These are phyloP conservation scores for Calonectria pseudoturangicola DNA, from an alignment of 2,329 filamentous ascomycete species.

Conservation along the genomic window DNA sequence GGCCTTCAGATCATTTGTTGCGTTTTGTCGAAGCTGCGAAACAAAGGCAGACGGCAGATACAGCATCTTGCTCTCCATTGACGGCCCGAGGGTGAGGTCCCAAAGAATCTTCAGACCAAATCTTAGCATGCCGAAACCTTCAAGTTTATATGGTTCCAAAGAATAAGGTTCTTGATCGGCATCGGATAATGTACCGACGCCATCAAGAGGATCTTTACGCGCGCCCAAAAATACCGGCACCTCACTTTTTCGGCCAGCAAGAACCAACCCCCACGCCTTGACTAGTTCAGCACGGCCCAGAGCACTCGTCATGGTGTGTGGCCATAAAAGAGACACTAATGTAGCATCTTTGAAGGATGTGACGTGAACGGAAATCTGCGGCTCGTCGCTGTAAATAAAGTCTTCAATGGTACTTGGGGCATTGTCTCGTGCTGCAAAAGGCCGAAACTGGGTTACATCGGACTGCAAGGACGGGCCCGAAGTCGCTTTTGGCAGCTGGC, in stretches of 20 bases:
- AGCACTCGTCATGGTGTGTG: conserved; percentile 69
- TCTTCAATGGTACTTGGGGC: conserved; percentile 58
- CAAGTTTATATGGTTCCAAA: background rate
- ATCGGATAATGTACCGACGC: conserved; percentile 4
- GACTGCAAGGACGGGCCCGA: conserved; percentile 46
- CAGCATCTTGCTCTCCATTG: conserved; percentile 4
- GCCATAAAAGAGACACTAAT: conserved; percentile 66
- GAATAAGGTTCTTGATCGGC: conserved; percentile 14
- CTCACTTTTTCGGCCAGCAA: conserved; percentile 65
- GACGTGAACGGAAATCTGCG: conserved; percentile 68
- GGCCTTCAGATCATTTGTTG: conserved; percentile 15
- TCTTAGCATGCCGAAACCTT: conserved; percentile 12
- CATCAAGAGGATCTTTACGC: conserved; percentile 58
- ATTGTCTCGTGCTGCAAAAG: conserved; percentile 40
- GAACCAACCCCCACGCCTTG: conserved; percentile 66
- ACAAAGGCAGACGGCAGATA: conserved; percentile 28
- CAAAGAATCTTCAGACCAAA: conserved; percentile 31
- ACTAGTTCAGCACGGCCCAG: conserved; percentile 65
- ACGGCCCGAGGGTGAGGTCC: background rate
- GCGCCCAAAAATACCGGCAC: conserved; percentile 61
- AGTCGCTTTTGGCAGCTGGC: conserved; percentile 58
- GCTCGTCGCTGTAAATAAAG: conserved; percentile 63
- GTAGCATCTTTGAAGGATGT: conserved; percentile 70
- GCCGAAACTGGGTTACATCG: conserved; percentile 42
- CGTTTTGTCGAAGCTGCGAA: conserved; percentile 2